Conservation (phyloP, 2,329 filamentous ascomycete genomes). For the Aspergillus pseudoglaucus region DNA sequence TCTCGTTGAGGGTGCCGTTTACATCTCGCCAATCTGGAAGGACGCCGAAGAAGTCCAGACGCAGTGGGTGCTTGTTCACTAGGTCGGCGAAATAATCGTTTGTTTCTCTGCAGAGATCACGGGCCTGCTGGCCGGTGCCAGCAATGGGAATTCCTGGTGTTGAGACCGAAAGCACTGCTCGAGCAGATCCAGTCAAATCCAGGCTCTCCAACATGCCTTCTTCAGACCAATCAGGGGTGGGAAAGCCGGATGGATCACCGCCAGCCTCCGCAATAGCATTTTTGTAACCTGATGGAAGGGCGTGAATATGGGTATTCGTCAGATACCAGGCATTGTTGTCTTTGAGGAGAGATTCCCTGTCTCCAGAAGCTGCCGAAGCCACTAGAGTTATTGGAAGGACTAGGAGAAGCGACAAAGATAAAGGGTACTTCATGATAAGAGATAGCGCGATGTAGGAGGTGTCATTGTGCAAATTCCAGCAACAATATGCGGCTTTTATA, state of each 20-base stretch:
- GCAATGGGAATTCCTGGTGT: background rate
- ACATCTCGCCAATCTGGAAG: background rate
- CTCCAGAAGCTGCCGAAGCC: too few species aligned
- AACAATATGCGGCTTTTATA: too few species aligned
- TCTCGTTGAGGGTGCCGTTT: background rate
- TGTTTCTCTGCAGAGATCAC: background rate
- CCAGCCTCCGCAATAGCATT: background rate
- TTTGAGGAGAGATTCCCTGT: too few species aligned
- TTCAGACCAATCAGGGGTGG: background rate
- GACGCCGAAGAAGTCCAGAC: background rate
- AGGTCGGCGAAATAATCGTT: background rate
- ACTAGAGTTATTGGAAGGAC: too few species aligned
- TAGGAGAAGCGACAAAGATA: too few species aligned
- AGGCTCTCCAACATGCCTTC: background rate
- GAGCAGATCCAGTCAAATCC: background rate
- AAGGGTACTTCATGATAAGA: too few species aligned
- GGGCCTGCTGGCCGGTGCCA: background rate
- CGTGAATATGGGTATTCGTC: background rate
- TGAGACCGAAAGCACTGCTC: background rate
- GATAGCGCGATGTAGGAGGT: too few species aligned
- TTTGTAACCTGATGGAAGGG: background rate
- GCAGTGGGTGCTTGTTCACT: background rate
- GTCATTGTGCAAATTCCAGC: too few species aligned
- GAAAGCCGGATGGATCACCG: background rate
- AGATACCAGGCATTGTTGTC: background rate